Evolutionary conservation across 1,284 basidiomycete species (phyloP).

Genomic region (Apiotrichum gracile): DNA sequence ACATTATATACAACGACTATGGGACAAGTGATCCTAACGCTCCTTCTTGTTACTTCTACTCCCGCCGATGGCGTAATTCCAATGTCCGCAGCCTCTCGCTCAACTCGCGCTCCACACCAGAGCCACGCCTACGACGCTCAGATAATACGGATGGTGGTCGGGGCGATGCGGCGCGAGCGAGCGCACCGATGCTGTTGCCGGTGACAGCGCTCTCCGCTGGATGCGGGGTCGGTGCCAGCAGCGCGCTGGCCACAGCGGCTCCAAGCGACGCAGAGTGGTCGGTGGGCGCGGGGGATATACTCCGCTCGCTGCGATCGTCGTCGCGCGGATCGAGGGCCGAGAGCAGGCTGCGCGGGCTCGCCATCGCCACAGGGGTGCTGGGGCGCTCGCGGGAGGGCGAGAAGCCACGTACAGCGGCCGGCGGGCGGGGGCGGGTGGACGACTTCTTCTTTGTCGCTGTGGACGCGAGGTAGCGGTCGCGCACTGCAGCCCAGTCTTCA

Average conservation of each 20-base stretch:
- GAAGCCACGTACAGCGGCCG: not conserved
- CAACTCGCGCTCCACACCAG: slow-evolving; percentile 30
- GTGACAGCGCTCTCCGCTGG: no score
- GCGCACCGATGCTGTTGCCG: not conserved
- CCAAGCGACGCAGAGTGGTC: not conserved
- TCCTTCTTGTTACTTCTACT: not conserved
- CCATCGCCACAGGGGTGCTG: not conserved
- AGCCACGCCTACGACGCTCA: slow-evolving; percentile 13
- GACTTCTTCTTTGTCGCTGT: not conserved
- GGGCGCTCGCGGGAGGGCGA: not conserved
- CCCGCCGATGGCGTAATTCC: slow-evolving; percentile 5
- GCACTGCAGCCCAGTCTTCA: not conserved
- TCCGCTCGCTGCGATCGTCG: not conserved
- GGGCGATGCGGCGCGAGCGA: not conserved
- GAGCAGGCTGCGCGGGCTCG: not conserved
- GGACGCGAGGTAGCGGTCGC: not conserved
- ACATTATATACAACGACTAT: not conserved
- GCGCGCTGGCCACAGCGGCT: not conserved
- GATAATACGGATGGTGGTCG: slow-evolving; percentile 5
- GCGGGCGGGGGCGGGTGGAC: not conserved
- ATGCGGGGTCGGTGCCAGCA: not conserved
- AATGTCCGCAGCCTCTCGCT: slow-evolving; percentile 29
- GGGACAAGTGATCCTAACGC: not conserved
- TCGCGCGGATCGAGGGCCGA: not conserved
- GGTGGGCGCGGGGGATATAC: not conserved